Evolutionary conservation across 2,329 filamentous ascomycete species (phyloP).

Genomic region (Aspergillus calidoustus): DNA sequence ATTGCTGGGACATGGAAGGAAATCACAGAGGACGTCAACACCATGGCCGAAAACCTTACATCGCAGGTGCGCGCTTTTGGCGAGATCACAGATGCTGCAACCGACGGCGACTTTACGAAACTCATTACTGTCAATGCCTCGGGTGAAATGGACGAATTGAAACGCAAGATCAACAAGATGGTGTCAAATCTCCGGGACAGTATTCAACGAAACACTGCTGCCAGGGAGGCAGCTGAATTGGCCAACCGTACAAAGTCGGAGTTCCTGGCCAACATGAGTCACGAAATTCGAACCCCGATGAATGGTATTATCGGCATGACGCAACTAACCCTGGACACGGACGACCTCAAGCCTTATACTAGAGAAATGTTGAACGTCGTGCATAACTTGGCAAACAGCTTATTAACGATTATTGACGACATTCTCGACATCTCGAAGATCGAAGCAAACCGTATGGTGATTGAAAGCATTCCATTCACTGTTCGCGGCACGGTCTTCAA

Average conservation of each 20-base stretch:
- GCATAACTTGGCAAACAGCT: slow-evolving; percentile 92
- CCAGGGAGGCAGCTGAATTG: slow-evolving; percentile 91
- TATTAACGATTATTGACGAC: slow-evolving; percentile 93
- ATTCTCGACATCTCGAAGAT: slow-evolving; percentile 74
- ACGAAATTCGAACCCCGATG: slow-evolving; percentile 97
- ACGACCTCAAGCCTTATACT: slow-evolving; percentile 92
- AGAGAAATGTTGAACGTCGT: slow-evolving; percentile 99
- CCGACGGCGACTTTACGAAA: slow-evolving; percentile 95
- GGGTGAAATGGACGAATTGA: slow-evolving; percentile 98
- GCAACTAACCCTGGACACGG: slow-evolving; percentile 90
- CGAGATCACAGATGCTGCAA: slow-evolving; percentile 97
- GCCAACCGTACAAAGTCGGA: slow-evolving; percentile 99
- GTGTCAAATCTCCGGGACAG: slow-evolving; percentile 93
- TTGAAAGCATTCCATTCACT: slow-evolving; percentile 97
- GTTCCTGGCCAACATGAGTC: slow-evolving; percentile 98
- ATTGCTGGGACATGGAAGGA: slow-evolving; percentile 97
- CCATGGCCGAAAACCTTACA: slow-evolving; percentile 84
- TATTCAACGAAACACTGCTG: slow-evolving; percentile 95
- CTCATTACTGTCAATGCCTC: slow-evolving; percentile 96
- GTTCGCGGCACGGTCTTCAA: slow-evolving; percentile 95
- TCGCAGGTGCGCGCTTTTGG: slow-evolving; percentile 97
- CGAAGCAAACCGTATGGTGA: slow-evolving; percentile 96
- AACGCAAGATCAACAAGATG: slow-evolving; percentile 99
- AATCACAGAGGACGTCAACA: slow-evolving; percentile 96
- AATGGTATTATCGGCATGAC: slow-evolving; percentile 99